Base-by-base conservation (phyloP, 139 green algal species). In the Deuterostichococcus epilithicus region DNA sequence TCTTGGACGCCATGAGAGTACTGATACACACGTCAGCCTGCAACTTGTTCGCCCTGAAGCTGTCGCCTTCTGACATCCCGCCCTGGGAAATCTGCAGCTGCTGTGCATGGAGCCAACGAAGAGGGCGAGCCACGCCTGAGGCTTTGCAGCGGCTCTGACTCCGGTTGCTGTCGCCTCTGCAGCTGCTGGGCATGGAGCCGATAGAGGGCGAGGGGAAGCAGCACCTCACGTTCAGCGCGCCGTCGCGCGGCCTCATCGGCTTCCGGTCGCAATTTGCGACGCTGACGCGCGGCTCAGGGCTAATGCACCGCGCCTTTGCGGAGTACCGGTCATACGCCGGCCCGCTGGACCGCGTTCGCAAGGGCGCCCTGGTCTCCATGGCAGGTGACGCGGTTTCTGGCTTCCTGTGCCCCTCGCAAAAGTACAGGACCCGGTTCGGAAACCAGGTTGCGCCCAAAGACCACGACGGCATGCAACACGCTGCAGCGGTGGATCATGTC, bases 301-400 rank as follows among this genome's bases (percentile, higher is more conserved):
- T 97, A 44, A 82, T 97, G 80, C 81, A 91, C 47, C 83, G 92
- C 30, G 86, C 87, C n/a, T 97, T 97, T 72, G 35, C 82, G 68
- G 59, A 68, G 13, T 93, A 91, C 44, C 84, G 85, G 1, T 71
- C 73, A 0, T 88, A 90, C 80, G 72, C 79, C 22, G 92, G 92
- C 22, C 45, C 79, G 0, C 69, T 97, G 38, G 84, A 86, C 25
- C 68, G 80, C 35, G 84, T 89, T 32, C 79, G 92, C 30, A 96
- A 94, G 81, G 92, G 92, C 68, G 84, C 80, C 28, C 73, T 97
- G 32, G 85, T 95, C 65, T 86, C 86, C 5, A 86, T 78, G 34
- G 82, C 76, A 77, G 82, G 78, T 80, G 36, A 0, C 35, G 0
- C 18, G 2, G 1, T 13, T 37, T 35, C 66, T 79, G 66, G 25